phyloP scores from a whole-genome alignment of 441 rosid species.

The Isatis lusitanica region DNA sequence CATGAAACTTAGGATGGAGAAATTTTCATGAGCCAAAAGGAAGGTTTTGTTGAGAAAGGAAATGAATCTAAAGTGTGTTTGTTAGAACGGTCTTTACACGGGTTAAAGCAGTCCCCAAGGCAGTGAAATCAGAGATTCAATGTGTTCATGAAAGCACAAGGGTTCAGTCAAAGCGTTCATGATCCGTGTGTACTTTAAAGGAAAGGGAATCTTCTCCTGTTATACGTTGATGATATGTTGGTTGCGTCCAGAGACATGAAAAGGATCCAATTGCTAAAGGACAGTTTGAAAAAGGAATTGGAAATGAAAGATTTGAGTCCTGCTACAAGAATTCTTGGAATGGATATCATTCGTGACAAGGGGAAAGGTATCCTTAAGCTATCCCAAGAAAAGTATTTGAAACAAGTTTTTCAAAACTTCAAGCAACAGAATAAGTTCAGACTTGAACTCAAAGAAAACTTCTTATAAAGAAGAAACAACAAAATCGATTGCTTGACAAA shows the following conservation, averaged over 20 bases:
- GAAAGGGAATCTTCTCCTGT: background rate
- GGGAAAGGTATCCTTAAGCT: background rate
- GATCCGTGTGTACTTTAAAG: background rate
- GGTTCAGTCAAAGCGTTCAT: background rate
- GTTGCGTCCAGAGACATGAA: background rate
- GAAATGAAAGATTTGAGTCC: background rate
- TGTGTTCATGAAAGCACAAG: background rate
- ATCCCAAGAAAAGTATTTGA: background rate
- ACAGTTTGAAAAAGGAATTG: background rate
- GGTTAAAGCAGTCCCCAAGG: background rate
- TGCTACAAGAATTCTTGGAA: background rate
- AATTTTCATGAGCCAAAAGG: background rate
- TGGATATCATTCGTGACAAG: background rate
- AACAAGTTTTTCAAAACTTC: background rate
- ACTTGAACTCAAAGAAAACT: no score
- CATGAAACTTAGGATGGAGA: background rate
- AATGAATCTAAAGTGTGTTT: background rate
- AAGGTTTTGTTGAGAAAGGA: background rate
- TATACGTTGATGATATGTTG: background rate
- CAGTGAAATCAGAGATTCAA: background rate
- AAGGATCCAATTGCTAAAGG: background rate
- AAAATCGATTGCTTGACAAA: no score
- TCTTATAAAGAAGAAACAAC: no score
- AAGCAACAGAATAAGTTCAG: no score
- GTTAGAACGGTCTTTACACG: background rate